A percentile compares a stretch with the other conserved stretches of the same genome.
Evolutionary conservation across 2,329 filamentous ascomycete species (phyloP).

Genomic region (Hymenoscyphus occultus): DNA sequence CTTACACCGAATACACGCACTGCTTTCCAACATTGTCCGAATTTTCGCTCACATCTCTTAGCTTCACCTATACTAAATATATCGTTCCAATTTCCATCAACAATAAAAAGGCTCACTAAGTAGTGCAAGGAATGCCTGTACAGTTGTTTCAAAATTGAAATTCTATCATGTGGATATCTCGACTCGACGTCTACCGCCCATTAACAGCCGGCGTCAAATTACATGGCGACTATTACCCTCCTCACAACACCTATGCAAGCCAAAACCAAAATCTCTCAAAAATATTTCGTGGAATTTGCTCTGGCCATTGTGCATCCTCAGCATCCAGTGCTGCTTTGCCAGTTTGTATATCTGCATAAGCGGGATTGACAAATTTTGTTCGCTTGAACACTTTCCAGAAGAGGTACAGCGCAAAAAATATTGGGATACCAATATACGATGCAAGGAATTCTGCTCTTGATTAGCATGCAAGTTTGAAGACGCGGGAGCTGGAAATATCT

Average conservation of each 20-base stretch:
- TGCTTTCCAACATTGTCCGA: too few species aligned
- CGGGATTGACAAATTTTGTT: constrained; percentile 45
- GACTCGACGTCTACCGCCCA: constrained; percentile 3
- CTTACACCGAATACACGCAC: too few species aligned
- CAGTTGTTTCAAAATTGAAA: neutral
- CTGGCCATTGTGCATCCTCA: constrained; percentile 41
- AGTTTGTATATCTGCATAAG: constrained; percentile 44
- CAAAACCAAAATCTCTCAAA: constrained; percentile 46
- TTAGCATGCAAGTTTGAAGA: constrained; percentile 46
- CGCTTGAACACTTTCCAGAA: constrained; percentile 70
- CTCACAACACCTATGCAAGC: constrained; percentile 38
- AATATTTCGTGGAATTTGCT: constrained; percentile 41
- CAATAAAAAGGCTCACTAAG: too few species aligned
- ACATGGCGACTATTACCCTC: constrained; percentile 7
- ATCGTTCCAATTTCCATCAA: too few species aligned
- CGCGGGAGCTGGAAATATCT: constrained; percentile 7
- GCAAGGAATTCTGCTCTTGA: constrained; percentile 68
- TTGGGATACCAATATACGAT: constrained; percentile 67
- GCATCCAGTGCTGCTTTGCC: constrained; percentile 46
- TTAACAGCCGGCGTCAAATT: constrained; percentile 1
- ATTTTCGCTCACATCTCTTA: too few species aligned
- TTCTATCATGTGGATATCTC: constrained; percentile 5
- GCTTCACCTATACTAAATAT: too few species aligned
- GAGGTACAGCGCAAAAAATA: constrained; percentile 67
- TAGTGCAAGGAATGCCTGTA: neutral